Evolutionary conservation across 1,284 basidiomycete genomes (phyloP).

Genomic region (Garcileccinum viscosum): DNA sequence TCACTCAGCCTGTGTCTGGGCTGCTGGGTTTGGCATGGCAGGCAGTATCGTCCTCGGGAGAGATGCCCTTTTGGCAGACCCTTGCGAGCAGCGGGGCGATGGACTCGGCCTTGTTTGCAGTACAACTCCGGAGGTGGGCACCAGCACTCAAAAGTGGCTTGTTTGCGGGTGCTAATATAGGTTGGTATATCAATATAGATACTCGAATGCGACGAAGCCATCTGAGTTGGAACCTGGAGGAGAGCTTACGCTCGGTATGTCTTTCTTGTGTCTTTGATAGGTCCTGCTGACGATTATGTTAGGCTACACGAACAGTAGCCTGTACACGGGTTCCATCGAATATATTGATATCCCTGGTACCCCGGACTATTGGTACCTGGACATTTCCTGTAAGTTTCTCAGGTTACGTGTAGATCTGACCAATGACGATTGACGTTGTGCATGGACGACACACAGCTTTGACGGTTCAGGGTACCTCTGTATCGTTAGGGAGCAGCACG

Average conservation of each 20-base stretch:
- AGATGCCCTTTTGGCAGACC: constrained; percentile 53
- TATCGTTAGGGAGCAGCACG: constrained; percentile 27
- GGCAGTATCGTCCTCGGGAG: constrained; percentile 33
- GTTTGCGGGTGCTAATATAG: neutral
- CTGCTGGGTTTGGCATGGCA: constrained; percentile 36
- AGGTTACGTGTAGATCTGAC: neutral
- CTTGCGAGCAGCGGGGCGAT: constrained; percentile 45
- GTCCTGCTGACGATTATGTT: constrained; percentile 14
- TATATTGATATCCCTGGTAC: constrained; percentile 38
- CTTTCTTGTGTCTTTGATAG: neutral
- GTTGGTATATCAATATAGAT: constrained; percentile 20
- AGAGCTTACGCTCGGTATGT: constrained; percentile 34
- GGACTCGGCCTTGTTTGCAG: constrained; percentile 42
- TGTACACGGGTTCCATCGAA: constrained; percentile 47
- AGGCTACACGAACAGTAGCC: constrained; percentile 48
- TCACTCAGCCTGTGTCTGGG: constrained; percentile 34
- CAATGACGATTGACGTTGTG: constrained; percentile 3
- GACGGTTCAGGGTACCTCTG: constrained; percentile 37
- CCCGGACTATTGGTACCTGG: constrained; percentile 37
- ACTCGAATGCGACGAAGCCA: constrained; percentile 31
- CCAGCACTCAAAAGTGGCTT: neutral
- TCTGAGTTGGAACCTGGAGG: constrained; percentile 37
- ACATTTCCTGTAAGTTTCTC: constrained; percentile 31
- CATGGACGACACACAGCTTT: constrained; percentile 23
- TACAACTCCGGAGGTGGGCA: constrained; percentile 44